Evolutionary conservation across 2,329 filamentous ascomycete species (phyloP).

Genomic region (Pseudogymnoascus sp.): DNA sequence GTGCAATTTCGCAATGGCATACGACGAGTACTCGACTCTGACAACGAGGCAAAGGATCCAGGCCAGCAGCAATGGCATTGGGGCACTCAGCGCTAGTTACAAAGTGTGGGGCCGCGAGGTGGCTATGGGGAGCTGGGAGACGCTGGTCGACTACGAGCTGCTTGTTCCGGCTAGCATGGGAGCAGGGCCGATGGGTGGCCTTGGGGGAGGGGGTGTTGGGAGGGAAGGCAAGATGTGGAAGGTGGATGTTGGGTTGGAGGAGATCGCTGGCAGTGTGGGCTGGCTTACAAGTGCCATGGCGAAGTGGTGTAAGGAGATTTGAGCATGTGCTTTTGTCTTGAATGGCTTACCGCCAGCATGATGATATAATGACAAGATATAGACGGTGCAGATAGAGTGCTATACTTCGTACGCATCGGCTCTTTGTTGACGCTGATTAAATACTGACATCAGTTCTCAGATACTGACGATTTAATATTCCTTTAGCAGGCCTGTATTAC

Average conservation of each 20-base stretch:
- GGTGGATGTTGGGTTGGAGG: slow-evolving; percentile 68
- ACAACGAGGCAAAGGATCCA: slow-evolving; percentile 66
- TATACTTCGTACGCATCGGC: no score
- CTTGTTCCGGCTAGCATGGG: slow-evolving; percentile 58
- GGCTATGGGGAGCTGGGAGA: slow-evolving; percentile 67
- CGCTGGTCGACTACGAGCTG: slow-evolving; percentile 57
- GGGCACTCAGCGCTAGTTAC: slow-evolving; percentile 53
- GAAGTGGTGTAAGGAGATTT: slow-evolving; percentile 70
- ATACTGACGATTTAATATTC: no score
- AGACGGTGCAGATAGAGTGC: no score
- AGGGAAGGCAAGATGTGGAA: slow-evolving; percentile 62
- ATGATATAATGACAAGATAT: no score
- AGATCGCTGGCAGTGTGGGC: slow-evolving; percentile 58
- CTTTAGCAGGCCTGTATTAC: no score
- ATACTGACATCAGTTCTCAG: no score
- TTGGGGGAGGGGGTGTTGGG: slow-evolving; percentile 40
- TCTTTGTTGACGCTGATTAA: no score
- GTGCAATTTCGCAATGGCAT: slow-evolving; percentile 77
- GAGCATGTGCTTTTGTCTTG: slow-evolving; percentile 4
- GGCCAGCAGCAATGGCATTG: slow-evolving; percentile 56
- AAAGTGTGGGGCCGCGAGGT: slow-evolving; percentile 70
- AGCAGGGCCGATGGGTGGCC: slow-evolving; percentile 27
- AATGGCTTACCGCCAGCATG: no score
- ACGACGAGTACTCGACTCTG: slow-evolving; percentile 74
- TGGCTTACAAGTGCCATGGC: slow-evolving; percentile 47